phyloP scores from a whole-genome alignment of 2,329 filamentous ascomycete species.

The Aspergillus fischeri region DNA sequence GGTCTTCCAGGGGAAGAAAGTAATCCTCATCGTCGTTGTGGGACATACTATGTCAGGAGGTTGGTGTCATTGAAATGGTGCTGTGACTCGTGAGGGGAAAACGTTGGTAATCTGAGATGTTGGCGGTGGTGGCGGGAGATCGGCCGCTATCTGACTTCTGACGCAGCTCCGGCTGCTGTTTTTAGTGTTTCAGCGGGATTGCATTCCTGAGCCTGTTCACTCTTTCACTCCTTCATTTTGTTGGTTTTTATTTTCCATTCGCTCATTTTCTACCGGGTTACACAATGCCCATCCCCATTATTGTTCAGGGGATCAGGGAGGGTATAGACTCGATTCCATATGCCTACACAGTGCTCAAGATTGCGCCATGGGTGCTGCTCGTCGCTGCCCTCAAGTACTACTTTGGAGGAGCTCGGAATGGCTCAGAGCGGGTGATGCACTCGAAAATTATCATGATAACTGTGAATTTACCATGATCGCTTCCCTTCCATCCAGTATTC shows the following conservation, averaged over 20 bases:
- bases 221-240: neutral
- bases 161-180: neutral
- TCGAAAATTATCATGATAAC: conserved; percentile 92
- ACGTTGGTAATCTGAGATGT: conserved; percentile 5
- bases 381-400: conserved; percentile 66
- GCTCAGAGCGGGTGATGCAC: conserved; percentile 78
- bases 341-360: conserved; percentile 50
- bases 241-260: conserved; percentile 1
- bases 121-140: conserved; percentile 17
- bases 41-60: conserved; percentile 18
- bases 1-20: conserved; percentile 54
- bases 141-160: conserved; percentile 12
- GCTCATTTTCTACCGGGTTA: neutral
- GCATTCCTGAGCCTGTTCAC: conserved; percentile 5
- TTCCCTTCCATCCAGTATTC: conserved; percentile 4
- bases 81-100: neutral
- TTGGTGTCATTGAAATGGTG: neutral
- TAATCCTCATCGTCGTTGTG: conserved; percentile 53
- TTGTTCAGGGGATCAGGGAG: conserved; percentile 51
- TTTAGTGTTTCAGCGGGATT: conserved; percentile 2
- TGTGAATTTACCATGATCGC: conserved; percentile 41
- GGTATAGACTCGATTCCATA: conserved; percentile 54
- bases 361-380: conserved; percentile 49
- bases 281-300: conserved; percentile 60
- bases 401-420: conserved; percentile 70